Conservation (phyloP, 106 monocot species). For the Agapanthus africanus region DNA sequence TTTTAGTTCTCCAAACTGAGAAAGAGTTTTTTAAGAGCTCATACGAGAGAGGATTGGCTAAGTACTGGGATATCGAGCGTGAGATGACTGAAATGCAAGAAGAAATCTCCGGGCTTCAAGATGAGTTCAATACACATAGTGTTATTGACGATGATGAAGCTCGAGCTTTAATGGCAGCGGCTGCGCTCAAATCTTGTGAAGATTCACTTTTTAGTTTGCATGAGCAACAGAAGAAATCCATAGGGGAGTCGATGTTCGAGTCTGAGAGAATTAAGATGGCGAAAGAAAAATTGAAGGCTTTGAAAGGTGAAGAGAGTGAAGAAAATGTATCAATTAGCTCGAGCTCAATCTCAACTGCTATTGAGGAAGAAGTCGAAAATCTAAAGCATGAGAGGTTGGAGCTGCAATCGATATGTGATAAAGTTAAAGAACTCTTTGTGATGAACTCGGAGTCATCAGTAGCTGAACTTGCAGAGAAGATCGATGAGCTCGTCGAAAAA, state of each 20-base stretch:
- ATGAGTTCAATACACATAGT: slow-evolving; percentile 8
- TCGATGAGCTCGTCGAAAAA: slow-evolving; percentile 26
- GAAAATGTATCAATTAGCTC: neutral
- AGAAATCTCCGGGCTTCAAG: slow-evolving; percentile 13
- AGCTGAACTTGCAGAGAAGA: slow-evolving; percentile 20
- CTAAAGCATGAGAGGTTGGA: slow-evolving; percentile 8
- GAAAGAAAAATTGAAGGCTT: neutral
- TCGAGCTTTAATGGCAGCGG: slow-evolving; percentile 23
- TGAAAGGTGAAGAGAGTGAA: slow-evolving; percentile 13
- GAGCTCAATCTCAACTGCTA: neutral
- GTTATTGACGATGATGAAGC: slow-evolving; percentile 29
- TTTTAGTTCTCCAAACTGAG: slow-evolving; percentile 25
- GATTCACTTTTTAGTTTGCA: slow-evolving; percentile 14
- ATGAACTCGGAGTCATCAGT: slow-evolving; percentile 16
- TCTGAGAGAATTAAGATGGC: slow-evolving; percentile 18
- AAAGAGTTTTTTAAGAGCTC: slow-evolving; percentile 28
- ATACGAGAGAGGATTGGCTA: slow-evolving; percentile 12
- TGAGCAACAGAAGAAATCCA: slow-evolving; percentile 12
- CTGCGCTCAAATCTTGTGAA: slow-evolving; percentile 29
- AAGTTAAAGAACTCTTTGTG: slow-evolving; percentile 18
- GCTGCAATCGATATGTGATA: slow-evolving; percentile 16
- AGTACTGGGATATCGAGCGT: slow-evolving; percentile 27
- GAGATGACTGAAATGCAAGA: slow-evolving; percentile 29
- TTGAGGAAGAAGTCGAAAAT: neutral
- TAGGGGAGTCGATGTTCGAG: slow-evolving; percentile 11